Conservation (phyloP, 768 basidiomycete genomes). For the Hypholoma fasciculare region DNA sequence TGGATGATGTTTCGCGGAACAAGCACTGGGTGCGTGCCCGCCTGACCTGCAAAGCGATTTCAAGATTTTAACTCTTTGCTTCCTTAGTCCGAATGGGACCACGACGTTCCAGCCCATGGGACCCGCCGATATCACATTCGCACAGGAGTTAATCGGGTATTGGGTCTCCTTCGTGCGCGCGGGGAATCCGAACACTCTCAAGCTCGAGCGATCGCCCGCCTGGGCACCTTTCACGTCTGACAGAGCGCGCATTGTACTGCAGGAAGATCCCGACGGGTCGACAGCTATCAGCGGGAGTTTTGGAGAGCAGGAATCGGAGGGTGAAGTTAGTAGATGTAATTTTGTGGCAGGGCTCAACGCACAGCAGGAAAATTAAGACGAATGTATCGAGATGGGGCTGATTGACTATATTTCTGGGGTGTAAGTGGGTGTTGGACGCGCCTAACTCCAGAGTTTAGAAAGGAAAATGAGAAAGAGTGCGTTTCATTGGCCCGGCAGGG, state of each 20-base stretch:
- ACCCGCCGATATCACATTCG: constrained; percentile 48
- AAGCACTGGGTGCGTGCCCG: constrained; percentile 51
- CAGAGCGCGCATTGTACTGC: constrained; percentile 16
- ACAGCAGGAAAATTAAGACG: constrained; percentile 15
- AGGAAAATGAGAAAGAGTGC: no score
- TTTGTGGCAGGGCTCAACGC: constrained; percentile 16
- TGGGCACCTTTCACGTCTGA: constrained; percentile 35
- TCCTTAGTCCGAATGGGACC: constrained; percentile 48
- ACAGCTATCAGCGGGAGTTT: constrained; percentile 17
- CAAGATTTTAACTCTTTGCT: not conserved
- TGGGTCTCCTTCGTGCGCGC: constrained; percentile 67
- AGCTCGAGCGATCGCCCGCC: constrained; percentile 47
- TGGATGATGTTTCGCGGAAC: constrained; percentile 70
- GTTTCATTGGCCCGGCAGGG: no score
- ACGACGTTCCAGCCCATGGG: constrained; percentile 48
- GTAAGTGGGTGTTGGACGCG: no score
- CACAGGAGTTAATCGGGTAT: constrained; percentile 60
- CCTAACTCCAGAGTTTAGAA: no score
- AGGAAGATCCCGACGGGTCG: constrained; percentile 11
- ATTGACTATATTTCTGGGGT: no score
- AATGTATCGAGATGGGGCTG: no score
- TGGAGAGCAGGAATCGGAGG: constrained; percentile 10
- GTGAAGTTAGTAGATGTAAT: constrained; percentile 14
- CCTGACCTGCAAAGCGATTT: not conserved
- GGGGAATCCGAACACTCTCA: constrained; percentile 55